Percentiles rank a stretch among this genome's conserved stretches.
phyloP scores from a whole-genome alignment of 2,329 filamentous ascomycete genomes.

The Sordariomycetes sp. region DNA sequence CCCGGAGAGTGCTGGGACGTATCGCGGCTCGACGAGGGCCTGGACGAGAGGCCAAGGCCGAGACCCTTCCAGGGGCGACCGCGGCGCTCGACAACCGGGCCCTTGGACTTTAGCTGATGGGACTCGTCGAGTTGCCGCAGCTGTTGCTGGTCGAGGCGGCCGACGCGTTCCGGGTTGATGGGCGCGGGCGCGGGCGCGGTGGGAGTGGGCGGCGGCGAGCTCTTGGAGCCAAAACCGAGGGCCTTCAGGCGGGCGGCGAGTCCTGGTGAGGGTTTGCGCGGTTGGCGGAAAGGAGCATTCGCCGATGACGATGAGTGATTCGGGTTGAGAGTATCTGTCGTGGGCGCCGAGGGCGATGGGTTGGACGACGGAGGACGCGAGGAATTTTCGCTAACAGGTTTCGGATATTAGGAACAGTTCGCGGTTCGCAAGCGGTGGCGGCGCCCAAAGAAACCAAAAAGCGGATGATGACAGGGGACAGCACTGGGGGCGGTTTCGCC shows the following conservation, averaged over 20 bases:
- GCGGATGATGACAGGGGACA: not conserved
- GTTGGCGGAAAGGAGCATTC: conserved; percentile 13
- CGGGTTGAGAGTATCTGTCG: conserved; percentile 11
- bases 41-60: conserved; percentile 30
- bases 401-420: not conserved
- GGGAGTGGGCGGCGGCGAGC: conserved; percentile 20
- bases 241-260: conserved; percentile 55
- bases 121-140: conserved; percentile 59
- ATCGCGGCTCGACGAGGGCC: conserved; percentile 6
- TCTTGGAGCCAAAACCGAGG: conserved; percentile 42
- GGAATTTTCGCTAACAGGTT: conserved; percentile 1
- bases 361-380: not conserved
- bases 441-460: not conserved
- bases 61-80: conserved; percentile 65
- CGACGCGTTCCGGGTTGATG: conserved; percentile 37
- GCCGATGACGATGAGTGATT: conserved; percentile 12
- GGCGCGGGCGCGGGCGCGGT: conserved; percentile 10
- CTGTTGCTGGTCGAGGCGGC: conserved; percentile 60
- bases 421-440: not conserved
- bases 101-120: conserved; percentile 44
- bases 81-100: conserved; percentile 46
- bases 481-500: not conserved
- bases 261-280: conserved; percentile 52
- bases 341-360: conserved; percentile 9
- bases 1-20: not conserved